Percentiles rank a stretch among this genome's conserved stretches.
Conservation (phyloP, 768 basidiomycete genomes). For the Auriculariales sp. region DNA sequence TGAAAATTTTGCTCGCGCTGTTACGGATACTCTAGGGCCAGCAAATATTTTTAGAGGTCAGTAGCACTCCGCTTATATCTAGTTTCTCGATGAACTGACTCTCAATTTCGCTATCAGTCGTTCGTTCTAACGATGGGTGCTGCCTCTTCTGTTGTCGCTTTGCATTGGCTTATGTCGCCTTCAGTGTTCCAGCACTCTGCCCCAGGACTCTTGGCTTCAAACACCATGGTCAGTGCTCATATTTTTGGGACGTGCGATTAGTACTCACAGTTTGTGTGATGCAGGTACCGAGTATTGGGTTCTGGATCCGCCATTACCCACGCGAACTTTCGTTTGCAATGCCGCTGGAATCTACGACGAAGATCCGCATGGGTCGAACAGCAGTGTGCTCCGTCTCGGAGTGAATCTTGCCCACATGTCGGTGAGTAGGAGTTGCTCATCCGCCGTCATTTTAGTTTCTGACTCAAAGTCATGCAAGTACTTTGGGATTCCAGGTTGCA, state of each 20-base stretch:
- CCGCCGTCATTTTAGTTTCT: no score
- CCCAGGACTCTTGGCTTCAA: conserved; percentile 8
- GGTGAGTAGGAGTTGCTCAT: no score
- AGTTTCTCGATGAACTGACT: no score
- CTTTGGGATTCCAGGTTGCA: no score
- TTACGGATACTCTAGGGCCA: conserved; percentile 5
- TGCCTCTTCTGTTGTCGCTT: neutral
- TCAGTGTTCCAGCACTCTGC: conserved; percentile 10
- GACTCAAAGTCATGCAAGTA: no score
- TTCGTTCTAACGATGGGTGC: conserved; percentile 2
- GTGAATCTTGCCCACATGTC: neutral
- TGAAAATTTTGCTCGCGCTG: conserved; percentile 5
- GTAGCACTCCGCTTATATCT: neutral
- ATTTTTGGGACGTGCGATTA: neutral
- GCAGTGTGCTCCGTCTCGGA: neutral
- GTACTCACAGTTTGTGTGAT: neutral
- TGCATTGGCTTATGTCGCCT: neutral
- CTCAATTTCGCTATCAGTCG: neutral
- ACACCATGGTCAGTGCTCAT: conserved; percentile 6
- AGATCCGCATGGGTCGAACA: neutral
- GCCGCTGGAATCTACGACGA: neutral
- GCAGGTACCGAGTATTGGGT: neutral
- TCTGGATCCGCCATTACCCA: neutral
- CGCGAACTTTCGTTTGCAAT: neutral
- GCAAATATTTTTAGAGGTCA: conserved; percentile 7